Evolutionary conservation across 169 alveolate genomes (phyloP).

Genomic region (Eimeria sp.): DNA sequence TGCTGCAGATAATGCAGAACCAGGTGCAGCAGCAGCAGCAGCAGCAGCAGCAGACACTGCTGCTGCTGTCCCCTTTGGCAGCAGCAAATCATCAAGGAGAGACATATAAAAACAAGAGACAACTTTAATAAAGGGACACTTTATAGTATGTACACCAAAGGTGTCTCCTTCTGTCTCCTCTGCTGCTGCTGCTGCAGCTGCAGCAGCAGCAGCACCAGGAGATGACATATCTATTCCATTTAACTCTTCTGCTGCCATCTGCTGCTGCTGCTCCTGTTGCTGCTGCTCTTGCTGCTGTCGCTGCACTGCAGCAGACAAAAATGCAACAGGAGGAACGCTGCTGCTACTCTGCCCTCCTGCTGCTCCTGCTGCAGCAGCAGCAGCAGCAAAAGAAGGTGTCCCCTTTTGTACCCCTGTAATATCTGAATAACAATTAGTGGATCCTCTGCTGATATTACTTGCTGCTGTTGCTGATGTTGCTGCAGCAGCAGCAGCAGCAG

Average conservation of each 20-base stretch:
- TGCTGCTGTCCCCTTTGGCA: constrained; percentile 10
- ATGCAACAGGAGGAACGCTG: constrained; percentile 11
- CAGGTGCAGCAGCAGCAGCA: constrained; percentile 9
- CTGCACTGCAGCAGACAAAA: constrained; percentile 53
- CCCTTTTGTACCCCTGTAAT: neutral
- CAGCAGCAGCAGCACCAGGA: neutral
- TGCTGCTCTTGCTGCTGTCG: constrained; percentile 44
- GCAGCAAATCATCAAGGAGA: constrained; percentile 13
- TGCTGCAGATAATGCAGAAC: too few species aligned
- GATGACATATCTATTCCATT: neutral
- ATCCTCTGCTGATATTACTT: neutral
- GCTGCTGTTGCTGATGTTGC: neutral
- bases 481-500: constrained; percentile 40
- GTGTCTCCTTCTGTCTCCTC: neutral
- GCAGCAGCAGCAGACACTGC: constrained; percentile 70
- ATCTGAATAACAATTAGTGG: neutral
- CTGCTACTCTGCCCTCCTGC: constrained; percentile 16
- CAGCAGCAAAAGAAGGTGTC: neutral
- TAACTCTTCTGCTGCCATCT: constrained; percentile 10
- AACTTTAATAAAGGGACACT: neutral
- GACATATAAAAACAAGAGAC: constrained; percentile 30
- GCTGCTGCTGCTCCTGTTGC: neutral
- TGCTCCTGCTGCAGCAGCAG: neutral
- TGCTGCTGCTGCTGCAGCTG: neutral
- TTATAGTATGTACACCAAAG: neutral